These are phyloP conservation scores for Tylopilus sp. DNA, from an alignment of 1,284 basidiomycete genomes.

Conservation along the genomic window DNA sequence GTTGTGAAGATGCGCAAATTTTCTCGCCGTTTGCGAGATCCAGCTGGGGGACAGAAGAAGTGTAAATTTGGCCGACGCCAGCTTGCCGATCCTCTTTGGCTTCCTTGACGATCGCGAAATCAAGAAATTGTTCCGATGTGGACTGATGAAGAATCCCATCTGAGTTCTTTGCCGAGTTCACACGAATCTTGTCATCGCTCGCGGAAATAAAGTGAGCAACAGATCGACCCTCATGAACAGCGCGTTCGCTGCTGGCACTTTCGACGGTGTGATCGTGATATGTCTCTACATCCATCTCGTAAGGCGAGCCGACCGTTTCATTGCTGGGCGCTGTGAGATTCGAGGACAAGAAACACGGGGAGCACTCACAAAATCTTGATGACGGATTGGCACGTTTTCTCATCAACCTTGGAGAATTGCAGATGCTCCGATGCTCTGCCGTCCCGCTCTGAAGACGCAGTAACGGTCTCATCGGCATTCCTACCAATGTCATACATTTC, in stretches of 20 bases:
- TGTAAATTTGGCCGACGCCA: neutral
- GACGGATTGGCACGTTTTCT: neutral
- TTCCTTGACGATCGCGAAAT: neutral
- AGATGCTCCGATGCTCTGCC: neutral
- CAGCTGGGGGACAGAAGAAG: neutral
- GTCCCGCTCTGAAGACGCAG: neutral
- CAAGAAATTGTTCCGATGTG: neutral
- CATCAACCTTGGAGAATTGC: neutral
- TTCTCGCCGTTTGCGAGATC: neutral
- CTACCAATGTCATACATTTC: neutral
- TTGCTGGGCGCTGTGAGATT: constrained; percentile 7
- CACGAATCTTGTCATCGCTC: neutral
- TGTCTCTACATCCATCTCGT: neutral
- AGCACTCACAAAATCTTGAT: constrained; percentile 4
- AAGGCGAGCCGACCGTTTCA: neutral
- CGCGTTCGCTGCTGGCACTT: neutral
- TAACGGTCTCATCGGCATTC: neutral
- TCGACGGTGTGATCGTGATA: neutral
- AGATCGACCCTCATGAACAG: neutral
- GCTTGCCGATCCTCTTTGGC: neutral
- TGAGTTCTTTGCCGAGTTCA: neutral
- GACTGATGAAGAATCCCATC: neutral
- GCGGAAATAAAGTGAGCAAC: neutral
- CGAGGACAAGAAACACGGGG: neutral
- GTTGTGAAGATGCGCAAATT: neutral